A percentile compares a stretch with the other conserved stretches of the same genome.
Conservation (phyloP, 2,329 filamentous ascomycete genomes). For the Ophiostoma populinum region DNA sequence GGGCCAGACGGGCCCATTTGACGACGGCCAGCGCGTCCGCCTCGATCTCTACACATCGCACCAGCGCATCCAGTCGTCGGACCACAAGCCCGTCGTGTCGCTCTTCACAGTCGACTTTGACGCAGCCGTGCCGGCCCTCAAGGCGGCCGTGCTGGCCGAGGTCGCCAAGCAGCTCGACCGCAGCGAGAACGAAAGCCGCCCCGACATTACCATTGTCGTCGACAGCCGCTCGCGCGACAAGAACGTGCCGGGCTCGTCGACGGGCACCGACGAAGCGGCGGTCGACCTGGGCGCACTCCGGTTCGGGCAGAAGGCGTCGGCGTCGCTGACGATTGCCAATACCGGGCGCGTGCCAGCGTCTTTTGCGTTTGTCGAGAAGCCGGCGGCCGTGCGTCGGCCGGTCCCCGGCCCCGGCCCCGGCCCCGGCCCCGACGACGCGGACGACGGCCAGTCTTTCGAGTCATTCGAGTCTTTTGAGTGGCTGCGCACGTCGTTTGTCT, state of each 20-base stretch:
- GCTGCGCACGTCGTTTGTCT: conserved; percentile 51
- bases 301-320: conserved; percentile 47
- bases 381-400: conserved; percentile 46
- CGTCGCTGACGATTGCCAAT: conserved; percentile 73
- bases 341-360: conserved; percentile 69
- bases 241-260: background rate
- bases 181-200: conserved; percentile 34
- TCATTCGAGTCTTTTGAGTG: conserved; percentile 55
- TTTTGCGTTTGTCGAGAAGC: conserved; percentile 64
- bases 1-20: too few relatives aligned
- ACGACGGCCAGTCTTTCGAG: conserved; percentile 68
- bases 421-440: conserved; percentile 81
- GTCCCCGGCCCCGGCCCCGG: conserved; percentile 48
- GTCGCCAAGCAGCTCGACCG: conserved; percentile 78
- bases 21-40: too few relatives aligned
- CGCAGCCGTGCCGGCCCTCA: conserved; percentile 68
- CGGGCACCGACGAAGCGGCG: conserved; percentile 14
- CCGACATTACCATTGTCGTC: conserved; percentile 36
- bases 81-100: conserved; percentile 83
- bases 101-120: conserved; percentile 76
- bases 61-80: conserved; percentile 77
- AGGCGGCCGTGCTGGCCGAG: conserved; percentile 68
- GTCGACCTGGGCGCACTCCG: conserved; percentile 65
- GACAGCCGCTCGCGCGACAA: conserved; percentile 33
- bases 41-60: conserved; percentile 66